Evolutionary conservation across 164 flowering plant species (phyloP).

Genomic region (Macadamia integrifolia): DNA sequence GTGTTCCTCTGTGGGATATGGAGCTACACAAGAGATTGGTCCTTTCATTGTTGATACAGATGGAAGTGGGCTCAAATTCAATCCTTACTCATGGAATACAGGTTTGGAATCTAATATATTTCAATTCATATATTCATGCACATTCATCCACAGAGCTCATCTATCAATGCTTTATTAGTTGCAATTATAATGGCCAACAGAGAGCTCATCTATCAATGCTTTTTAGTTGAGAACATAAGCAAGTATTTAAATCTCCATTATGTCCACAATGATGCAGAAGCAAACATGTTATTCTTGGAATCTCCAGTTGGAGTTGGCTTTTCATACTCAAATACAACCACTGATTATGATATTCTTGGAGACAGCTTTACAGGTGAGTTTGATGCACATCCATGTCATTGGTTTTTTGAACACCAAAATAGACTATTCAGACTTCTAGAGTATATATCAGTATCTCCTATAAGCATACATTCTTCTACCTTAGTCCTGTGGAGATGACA

Average conservation of each 20-base stretch:
- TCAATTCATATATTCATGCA: not conserved
- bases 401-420: not conserved
- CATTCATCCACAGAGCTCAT: not conserved
- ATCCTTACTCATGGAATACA: slow-evolving; percentile 68
- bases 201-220: not conserved
- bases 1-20: slow-evolving; percentile 98
- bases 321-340: slow-evolving; percentile 72
- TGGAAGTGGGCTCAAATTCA: slow-evolving; percentile 49
- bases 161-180: too few relatives aligned
- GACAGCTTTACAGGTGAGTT: slow-evolving; percentile 76
- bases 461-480: too few relatives aligned
- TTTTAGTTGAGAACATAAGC: too few relatives aligned
- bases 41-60: slow-evolving; percentile 71
- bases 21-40: slow-evolving; percentile 98
- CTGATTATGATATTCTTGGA: slow-evolving; percentile 59
- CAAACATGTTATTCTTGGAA: slow-evolving; percentile 85
- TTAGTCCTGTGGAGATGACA: too few relatives aligned
- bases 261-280: slow-evolving; percentile 47
- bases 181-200: not conserved
- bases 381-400: not conserved
- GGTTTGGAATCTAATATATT: slow-evolving; percentile 22
- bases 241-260: not conserved
- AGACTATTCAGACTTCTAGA: too few relatives aligned
- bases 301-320: slow-evolving; percentile 94
- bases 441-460: too few relatives aligned